Evolutionary conservation across 805 yeast species (phyloP), one percentile per base, ranked within the genome.

Genomic region (Sugiyamaella americana): DNA sequence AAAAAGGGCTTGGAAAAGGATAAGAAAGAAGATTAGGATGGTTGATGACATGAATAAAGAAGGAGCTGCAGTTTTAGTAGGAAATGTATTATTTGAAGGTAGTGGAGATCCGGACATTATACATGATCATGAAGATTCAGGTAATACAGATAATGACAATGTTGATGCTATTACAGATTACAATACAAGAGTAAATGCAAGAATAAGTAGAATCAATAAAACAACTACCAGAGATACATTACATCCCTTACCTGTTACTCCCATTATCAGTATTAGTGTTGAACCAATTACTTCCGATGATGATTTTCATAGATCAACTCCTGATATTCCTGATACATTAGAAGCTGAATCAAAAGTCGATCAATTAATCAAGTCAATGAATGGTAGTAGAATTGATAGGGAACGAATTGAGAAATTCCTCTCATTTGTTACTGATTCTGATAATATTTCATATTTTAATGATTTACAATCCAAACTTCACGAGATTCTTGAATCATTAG

Each of bases 1-100:
- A 45, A 71, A 84, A 53, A 64, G 94, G 23, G 60, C 78, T 2
- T 85, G 93, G 91, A 67, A 74, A 40, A 65, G 81, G 39, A 54
- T 63, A 18, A 41, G 58, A 5, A 22, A 35, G 20, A 53, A 52
- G 24, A 21, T 41, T 11, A 22, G 38, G 20, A 53, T 49, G 24
- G 23, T 41, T 11, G 37, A 10, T 11, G 5, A 18, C 5, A 26
- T 8, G 8, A 13, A 8, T 26, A 8, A 8, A 8, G 32, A 26
- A 8, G 13, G 32, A 8, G 32, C 32, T 13, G 32, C 8, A 13
- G 13, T 26, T 26, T 13, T 26, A 8, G 13, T 26, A 8, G 32
- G 32, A 8, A 13, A 26, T 26, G 13, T 26, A 26, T 13, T 13
- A 8, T 13, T 26, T 26, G 32, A 8, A 8, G 32, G 32, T 26